Conservation (phyloP, 306 rosid species). For the Senna siamea region DNA sequence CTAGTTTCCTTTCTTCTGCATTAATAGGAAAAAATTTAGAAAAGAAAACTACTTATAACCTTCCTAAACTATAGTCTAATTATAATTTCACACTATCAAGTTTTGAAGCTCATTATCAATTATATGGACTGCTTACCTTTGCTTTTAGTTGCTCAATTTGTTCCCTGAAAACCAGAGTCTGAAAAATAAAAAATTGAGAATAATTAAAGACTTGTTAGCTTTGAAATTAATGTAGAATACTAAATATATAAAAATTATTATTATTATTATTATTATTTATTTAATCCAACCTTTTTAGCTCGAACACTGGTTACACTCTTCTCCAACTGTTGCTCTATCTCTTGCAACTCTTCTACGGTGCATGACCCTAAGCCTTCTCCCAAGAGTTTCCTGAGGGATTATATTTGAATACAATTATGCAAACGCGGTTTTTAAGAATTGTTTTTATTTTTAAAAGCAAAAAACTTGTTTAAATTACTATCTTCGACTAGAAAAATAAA, state of each 20-base stretch:
- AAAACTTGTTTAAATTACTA: too few species aligned
- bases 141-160: conserved; percentile 14
- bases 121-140: neutral
- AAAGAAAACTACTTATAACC: too few species aligned
- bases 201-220: neutral
- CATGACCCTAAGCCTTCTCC: conserved; percentile 66
- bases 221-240: neutral
- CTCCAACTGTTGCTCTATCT: conserved; percentile 79
- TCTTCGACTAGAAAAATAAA: too few species aligned
- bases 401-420: neutral
- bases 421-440: too few species aligned
- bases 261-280: neutral
- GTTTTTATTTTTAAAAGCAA: too few species aligned
- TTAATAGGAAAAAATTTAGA: neutral
- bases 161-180: conserved; percentile 14
- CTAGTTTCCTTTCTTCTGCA: neutral
- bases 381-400: conserved; percentile 15
- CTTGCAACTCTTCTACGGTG: conserved; percentile 71
- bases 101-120: too few species aligned
- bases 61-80: too few species aligned
- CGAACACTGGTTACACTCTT: conserved; percentile 67
- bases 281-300: conserved; percentile 70
- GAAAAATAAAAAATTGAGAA: neutral
- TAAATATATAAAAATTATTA: neutral
- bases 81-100: too few species aligned